Evolutionary conservation across 495 filamentous ascomycete species (phyloP), one percentile per base, ranked within the genome.

Genomic region (Aspergillus nanangensis): DNA sequence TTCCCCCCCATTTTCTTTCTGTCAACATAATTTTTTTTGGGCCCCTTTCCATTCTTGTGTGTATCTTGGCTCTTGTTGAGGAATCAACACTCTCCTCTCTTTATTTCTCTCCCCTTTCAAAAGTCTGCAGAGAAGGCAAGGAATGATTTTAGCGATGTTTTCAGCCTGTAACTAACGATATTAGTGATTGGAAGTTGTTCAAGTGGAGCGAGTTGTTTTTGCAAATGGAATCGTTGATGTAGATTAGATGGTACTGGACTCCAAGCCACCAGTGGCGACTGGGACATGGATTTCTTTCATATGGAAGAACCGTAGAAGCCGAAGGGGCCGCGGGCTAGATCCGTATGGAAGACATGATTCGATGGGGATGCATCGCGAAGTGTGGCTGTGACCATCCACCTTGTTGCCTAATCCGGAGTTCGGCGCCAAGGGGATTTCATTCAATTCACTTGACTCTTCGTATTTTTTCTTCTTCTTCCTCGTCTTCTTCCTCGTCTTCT

Each of bases 91-190:
- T 41, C 24, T 35, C 33, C 41, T 46, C 9, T 42, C 33, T 19
- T 38, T 39, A 25, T 22, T 33, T 42, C 35, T 38, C 37, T 17
- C 8, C n/a, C 36, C 31, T 45, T 27, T 24, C 35, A 32, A 36
- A 19, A 24, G 35, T 48, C 38, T 36, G 38, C 38, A 41, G 37
- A 41, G 37, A 42, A 45, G 38, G 47, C 50, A 37, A 31, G 42
- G 42, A 40, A 32, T 25, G 23, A 15, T 14, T 48, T 55, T 45
- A 51, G 52, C 48, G 47, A 46, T 50, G 44, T 47, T 44, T 50
- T 48, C 39, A 40, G 33, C 38, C 24, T 50, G 40, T 39, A 47
- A 46, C 45, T 46, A 47, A 50, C 47, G 51, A 54, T 44, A 41
- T 48, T 41, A 53, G 46, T 32, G 46, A 38, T 47, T 54, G 46